phyloP scores from a whole-genome alignment of 1,139 yeast species.

The Kazachstania sp. region DNA sequence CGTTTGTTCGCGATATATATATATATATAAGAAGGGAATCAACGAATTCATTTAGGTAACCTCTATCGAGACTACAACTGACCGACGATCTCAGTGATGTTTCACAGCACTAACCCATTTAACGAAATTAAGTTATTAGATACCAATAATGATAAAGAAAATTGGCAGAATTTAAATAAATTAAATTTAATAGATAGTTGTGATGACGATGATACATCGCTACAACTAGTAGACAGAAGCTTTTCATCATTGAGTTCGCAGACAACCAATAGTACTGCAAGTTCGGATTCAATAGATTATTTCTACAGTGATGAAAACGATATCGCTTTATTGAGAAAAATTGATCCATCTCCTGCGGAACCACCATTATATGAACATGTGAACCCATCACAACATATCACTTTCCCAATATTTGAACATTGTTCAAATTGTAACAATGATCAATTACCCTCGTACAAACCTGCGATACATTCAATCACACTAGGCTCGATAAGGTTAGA shows the following conservation, averaged over 20 bases:
- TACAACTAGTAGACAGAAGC: background rate
- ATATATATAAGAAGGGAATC: too few species aligned
- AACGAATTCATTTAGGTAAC: too few species aligned
- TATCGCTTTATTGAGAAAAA: conserved; percentile 30
- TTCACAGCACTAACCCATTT: too few species aligned
- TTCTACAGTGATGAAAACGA: background rate
- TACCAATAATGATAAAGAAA: background rate
- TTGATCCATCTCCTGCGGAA: conserved; percentile 44
- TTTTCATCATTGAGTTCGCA: background rate
- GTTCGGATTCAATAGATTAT: background rate
- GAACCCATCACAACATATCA: conserved; percentile 33
- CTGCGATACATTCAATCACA: conserved; percentile 51
- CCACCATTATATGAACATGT: conserved; percentile 40
- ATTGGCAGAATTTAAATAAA: background rate
- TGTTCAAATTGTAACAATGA: background rate
- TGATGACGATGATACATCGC: background rate
- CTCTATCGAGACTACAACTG: too few species aligned
- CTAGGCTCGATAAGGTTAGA: conserved; percentile 50
- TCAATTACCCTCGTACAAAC: conserved; percentile 44
- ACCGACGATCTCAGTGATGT: too few species aligned
- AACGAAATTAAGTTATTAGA: background rate
- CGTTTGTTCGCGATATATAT: too few species aligned
- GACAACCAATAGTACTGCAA: background rate
- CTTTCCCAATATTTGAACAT: conserved; percentile 41
- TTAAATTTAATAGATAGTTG: background rate